Conservation (phyloP, 768 basidiomycete genomes). For the Lyophyllum shimeji region DNA sequence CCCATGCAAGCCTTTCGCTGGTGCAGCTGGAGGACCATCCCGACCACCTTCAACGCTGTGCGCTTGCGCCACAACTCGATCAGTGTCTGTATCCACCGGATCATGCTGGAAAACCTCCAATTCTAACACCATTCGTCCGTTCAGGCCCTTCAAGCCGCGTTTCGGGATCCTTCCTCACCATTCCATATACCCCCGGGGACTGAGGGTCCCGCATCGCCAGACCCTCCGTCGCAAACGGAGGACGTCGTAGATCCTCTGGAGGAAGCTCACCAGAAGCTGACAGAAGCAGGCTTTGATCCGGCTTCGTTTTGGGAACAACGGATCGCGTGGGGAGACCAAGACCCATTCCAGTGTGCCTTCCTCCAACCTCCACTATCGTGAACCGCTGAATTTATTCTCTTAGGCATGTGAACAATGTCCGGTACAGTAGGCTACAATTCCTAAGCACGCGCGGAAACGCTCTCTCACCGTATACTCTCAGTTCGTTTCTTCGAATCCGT, state of each 20-base stretch:
- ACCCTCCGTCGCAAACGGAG: slow-evolving; percentile 33
- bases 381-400: slow-evolving; percentile 1
- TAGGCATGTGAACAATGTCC: slow-evolving; percentile 80
- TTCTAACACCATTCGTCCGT: not conserved
- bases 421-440: slow-evolving; percentile 51
- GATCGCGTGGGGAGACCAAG: slow-evolving; percentile 80
- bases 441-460: not conserved
- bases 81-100: slow-evolving; percentile 1
- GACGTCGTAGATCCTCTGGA: slow-evolving; percentile 23
- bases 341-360: slow-evolving; percentile 67
- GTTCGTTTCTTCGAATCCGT: slow-evolving; percentile 75
- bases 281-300: slow-evolving; percentile 53
- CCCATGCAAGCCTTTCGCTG: slow-evolving; percentile 4
- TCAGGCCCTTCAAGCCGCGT: slow-evolving; percentile 64
- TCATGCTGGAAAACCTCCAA: not conserved
- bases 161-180: slow-evolving; percentile 64
- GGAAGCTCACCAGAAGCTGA: slow-evolving; percentile 43
- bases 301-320: slow-evolving; percentile 75
- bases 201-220: slow-evolving; percentile 58
- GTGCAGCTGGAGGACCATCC: not conserved
- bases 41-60: not conserved
- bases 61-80: slow-evolving; percentile 8
- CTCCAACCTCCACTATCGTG: not conserved
- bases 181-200: slow-evolving; percentile 62
- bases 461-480: slow-evolving; percentile 24